Base-by-base conservation (phyloP, 768 basidiomycete species). In the Tylopilus intermedius region DNA sequence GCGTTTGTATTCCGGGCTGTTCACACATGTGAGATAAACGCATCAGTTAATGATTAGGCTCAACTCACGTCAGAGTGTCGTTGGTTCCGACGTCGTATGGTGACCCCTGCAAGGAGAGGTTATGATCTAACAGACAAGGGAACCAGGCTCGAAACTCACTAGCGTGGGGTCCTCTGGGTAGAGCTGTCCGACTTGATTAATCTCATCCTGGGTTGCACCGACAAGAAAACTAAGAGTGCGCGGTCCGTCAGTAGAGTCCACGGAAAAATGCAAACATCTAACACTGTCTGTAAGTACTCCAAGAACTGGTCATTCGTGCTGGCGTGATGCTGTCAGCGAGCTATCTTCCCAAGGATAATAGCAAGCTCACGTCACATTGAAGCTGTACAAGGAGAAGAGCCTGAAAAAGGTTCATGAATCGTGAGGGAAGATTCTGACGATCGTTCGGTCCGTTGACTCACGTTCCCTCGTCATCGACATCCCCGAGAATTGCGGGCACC, bases 31-130 rank as follows among this genome's bases (percentile, higher is more conserved):
- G 30, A 30, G 30, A 30, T 10, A 10, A 38, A 29, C 24, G 2
- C 15, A 6, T 11, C 10, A 24, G 37, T 13, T 11, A 22, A 32
- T 10, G 22, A 30, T 30, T 3, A 8, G 7, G 9, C 9, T 10
- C 29, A 7, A 51, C 54, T 2, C 40, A 56, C 43, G 39, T 58
- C 37, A 62, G 8, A 26, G 48, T 49, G 27, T 61, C 62, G 15
- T 54, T 59, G 3, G 27, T 52, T 6, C 64, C 67, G 6, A 70
- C 65, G 11, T 59, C 57, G 43, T 61, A 69, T 2, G 67, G 67
- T 11, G 66, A 68, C 0, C 67, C 67, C 49, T 64, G 35, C 22
- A 37, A 10, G 14, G 58, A 32, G 33, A 24, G 8, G 8, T 5
- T 4, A 14, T 3, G 14, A 45, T 37, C 14, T 1, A 37, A 2